Base-by-base conservation (phyloP, 768 basidiomycete species). In the Leucosporidium creatinivorum region DNA sequence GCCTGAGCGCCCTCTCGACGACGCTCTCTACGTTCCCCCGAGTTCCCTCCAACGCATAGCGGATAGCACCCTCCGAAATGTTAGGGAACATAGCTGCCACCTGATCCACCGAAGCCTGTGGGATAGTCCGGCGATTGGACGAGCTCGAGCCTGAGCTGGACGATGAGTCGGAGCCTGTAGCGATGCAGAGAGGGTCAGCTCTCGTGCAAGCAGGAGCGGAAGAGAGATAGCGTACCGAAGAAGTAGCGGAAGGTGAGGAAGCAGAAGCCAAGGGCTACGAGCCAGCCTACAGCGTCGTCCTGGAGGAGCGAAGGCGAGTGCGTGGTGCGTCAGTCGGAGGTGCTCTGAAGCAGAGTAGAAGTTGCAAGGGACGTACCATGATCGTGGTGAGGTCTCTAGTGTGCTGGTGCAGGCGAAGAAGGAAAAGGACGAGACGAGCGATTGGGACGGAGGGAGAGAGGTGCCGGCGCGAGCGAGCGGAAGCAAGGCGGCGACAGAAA, bases 41-140 rank as follows among this genome's bases (percentile, higher is more conserved):
- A 30, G 62, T 72, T 44, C 67, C 47, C 44, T 68, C 67, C 10
- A 72, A 56, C 50, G 68, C 70, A 57, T 58, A 72, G 23, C 70
- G 13, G 3, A 64, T 49, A 0, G 61, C 31, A 1, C 26, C 4
- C 0, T 3, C 25, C 15, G 61, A 52, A 10, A 72, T 52, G 50
- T 55, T 28, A 3, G 70, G 70, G 23, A 72, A 68, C 54, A 68
- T 49, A 13, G 28, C 19, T 19, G 54, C 31, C 1, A 72, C 31
- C 19, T 59, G 52, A 26, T 63, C 67, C 19, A 72, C 54, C n/a
- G 33, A 25, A 0, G 52, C 67, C 18, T 63, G 65, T 9, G 65
- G n/a, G 28, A 72, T 48, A 7, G 31, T 19, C 8, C 65, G 65
- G 0, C 62, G 49, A 17, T 23, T n/a, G 15, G 23, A 39, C 7